Evolutionary conservation across 768 basidiomycete genomes (phyloP), one percentile per base, ranked within the genome.

Genomic region (Podaxis mareebaensis): DNA sequence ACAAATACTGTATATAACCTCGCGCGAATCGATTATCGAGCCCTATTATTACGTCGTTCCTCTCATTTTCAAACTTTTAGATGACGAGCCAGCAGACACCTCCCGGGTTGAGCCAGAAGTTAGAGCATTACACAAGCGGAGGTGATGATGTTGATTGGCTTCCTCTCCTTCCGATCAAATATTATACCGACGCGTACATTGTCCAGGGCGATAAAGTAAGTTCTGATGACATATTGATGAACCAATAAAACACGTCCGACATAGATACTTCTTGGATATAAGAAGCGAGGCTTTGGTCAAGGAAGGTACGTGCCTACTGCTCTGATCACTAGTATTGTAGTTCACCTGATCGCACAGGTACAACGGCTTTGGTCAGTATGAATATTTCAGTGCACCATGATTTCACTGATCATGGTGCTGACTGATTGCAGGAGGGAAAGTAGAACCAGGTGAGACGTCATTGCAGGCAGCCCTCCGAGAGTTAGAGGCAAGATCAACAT

Each of bases 281-380:
- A 93, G 74, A 93, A 93, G 71, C 81, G 92, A 26, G 92, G 92
- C 1, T 87, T 92, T 70, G 92, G 91, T 26, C 76, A 75, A 40
- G 80, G 83, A 64, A 78, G 84, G 90, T 90, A 66, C 60, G 83
- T 70, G 15, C 46, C 38, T 17, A 38, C 10, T 10, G 13, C 39
- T 62, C 3, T 20, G 17, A 12, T 17, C 20, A 12, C 13, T 53
- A 3, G 53, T 40, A 28, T 39, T n/a, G 64, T 54, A 60, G 22
- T 22, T 54, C 26, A 60, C 12, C 60, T 30, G 26, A 44, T 8
- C 17, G 55, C 60, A 53, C 68, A 94, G 93, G 69, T 94, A 84
- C 69, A 95, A 95, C 65, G 94, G 94, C 3, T 96, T 95, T 67
- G 93, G 92, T 81, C 58, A 33, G 71, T 62, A 13, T 24, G 38